These are phyloP conservation scores for Cryptococcus hybrid DNA, from an alignment of 1,284 basidiomycete genomes.

Conservation along the genomic window DNA sequence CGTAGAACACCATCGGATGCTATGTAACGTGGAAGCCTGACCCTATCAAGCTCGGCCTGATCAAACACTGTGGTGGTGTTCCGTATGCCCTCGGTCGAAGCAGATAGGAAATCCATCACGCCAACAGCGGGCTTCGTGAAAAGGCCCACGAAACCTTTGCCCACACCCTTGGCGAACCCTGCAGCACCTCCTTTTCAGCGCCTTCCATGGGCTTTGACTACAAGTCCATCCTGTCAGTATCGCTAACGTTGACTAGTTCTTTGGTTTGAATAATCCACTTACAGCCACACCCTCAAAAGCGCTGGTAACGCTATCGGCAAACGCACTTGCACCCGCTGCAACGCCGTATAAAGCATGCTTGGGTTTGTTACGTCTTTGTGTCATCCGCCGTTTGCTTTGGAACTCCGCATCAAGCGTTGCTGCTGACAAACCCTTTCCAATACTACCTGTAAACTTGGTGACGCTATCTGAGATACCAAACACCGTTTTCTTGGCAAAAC, in stretches of 20 bases:
- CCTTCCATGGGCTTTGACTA: constrained; percentile 95
- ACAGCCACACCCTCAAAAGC: constrained; percentile 95
- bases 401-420: constrained; percentile 97
- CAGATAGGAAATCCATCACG: constrained; percentile 92
- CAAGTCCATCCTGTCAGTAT: not conserved
- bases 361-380: constrained; percentile 88
- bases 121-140: constrained; percentile 97
- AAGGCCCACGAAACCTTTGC: constrained; percentile 86
- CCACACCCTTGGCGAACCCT: constrained; percentile 97
- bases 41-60: constrained; percentile 82
- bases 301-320: constrained; percentile 90
- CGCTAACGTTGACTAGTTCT: not conserved
- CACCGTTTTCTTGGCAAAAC: constrained; percentile 98
- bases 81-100: constrained; percentile 95
- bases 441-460: constrained; percentile 95
- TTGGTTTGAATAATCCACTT: constrained; percentile 32
- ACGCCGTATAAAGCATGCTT: constrained; percentile 97
- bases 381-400: constrained; percentile 83
- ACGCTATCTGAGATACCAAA: constrained; percentile 95
- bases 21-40: constrained; percentile 83
- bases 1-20: constrained; percentile 80
- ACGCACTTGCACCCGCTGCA: constrained; percentile 87
- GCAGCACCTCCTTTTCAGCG: constrained; percentile 89
- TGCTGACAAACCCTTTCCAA: constrained; percentile 95
- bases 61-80: constrained; percentile 99